Evolutionary conservation across 192 early-diverging fungal species (phyloP), one percentile per base, ranked within the genome.

Genomic region (Rhizophagus clarus): DNA sequence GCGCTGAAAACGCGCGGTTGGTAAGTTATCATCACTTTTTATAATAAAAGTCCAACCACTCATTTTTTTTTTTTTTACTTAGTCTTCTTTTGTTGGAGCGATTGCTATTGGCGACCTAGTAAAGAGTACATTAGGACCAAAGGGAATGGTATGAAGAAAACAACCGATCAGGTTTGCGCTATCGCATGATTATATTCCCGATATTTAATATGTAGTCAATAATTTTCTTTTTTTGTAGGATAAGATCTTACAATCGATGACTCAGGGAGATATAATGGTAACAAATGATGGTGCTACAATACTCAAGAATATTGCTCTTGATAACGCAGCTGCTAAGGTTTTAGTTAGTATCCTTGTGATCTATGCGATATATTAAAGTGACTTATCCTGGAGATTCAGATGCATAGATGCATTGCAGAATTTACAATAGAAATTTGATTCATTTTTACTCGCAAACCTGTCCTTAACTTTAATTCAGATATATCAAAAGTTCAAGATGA

Each of bases 231-330:
- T 69, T 37, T 82, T 15, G 40, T 77, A 95, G 94, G 98, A 99
- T 89, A 99, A 99, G 88, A 98, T 97, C 80, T 91, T 99, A 81
- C 98, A 99, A 84, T 99, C 98, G 67, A 88, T 95, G 76, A 85
- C 88, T 42, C 94, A 89, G 78, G 92, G 91, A 67, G 93, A 95
- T 79, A 91, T 98, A 81, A 88, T 95, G 73, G 97, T 98, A 69
- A 98, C 98, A 29, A 99, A 99, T 87, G 98, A 99, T 85, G 98
- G 98, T 32, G 98, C 98, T 11, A 99, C 98, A n/a, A 99, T 99
- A 83, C 89, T 99, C 70, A 98, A 98, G 80, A 96, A 94, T 28
- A 98, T 99, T 80, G 94, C 95, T 24, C 90, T 99, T 26, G 98
- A 99, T 85, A 98, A 99, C 82, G 95, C 98, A 5, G 98, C 98